Evolutionary conservation across 148 eudicot genomes (phyloP).

Genomic region (Salicornia ramosissima): DNA sequence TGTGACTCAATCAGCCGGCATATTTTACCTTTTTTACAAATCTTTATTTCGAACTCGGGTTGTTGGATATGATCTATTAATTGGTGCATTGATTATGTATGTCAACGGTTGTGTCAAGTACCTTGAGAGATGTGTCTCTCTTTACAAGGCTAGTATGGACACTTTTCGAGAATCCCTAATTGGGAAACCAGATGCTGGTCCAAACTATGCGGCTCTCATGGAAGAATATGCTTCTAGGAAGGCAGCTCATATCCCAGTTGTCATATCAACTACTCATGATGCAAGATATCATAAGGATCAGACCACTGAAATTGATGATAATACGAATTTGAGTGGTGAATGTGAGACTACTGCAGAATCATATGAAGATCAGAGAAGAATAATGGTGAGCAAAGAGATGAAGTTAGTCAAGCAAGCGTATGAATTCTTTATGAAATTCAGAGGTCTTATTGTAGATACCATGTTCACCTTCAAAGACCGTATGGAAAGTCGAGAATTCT

Average conservation of each 20-base stretch:
- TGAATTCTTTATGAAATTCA: not conserved
- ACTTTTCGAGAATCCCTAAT: constrained; percentile 2
- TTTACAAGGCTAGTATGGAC: constrained; percentile 10
- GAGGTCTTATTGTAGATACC: constrained; percentile 13
- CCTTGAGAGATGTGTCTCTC: constrained; percentile 5
- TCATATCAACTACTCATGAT: not conserved
- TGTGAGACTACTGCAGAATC: not conserved
- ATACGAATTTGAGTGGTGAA: not conserved
- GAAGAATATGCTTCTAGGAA: constrained; percentile 14
- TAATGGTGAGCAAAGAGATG: not conserved
- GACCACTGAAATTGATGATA: no score
- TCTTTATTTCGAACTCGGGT: not conserved
- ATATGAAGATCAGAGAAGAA: not conserved
- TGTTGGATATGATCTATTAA: not conserved
- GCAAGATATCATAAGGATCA: no score
- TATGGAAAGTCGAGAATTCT: constrained; percentile 1
- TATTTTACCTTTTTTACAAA: constrained; percentile 1
- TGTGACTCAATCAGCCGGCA: constrained; percentile 1
- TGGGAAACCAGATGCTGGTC: not conserved
- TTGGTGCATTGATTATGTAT: constrained; percentile 4
- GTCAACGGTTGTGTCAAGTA: constrained; percentile 14
- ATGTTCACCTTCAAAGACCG: constrained; percentile 14
- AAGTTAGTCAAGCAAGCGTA: constrained; percentile 5
- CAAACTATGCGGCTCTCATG: constrained; percentile 10
- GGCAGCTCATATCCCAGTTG: constrained; percentile 8